Conservation (phyloP, 768 basidiomycete species). For the Naganishia vishniacii region DNA sequence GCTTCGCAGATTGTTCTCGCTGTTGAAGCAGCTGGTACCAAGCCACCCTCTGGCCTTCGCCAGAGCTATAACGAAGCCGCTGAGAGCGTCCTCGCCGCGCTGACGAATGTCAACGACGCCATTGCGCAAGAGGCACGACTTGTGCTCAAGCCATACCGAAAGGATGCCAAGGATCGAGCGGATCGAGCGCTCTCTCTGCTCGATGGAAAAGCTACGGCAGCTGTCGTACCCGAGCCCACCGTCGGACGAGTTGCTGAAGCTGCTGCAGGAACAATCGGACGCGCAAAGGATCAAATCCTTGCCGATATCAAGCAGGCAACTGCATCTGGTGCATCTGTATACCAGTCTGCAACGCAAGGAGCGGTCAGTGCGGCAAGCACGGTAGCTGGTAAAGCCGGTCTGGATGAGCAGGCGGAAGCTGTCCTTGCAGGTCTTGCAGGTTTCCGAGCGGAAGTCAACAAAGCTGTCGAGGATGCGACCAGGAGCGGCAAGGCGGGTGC, state of each 20-base stretch:
- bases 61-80: not conserved
- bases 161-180: slow-evolving; percentile 9
- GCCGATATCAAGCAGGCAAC: slow-evolving; percentile 17
- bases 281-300: slow-evolving; percentile 13
- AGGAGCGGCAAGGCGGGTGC: slow-evolving; percentile 6
- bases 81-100: not conserved
- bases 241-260: slow-evolving; percentile 6
- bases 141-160: slow-evolving; percentile 17
- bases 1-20: not conserved
- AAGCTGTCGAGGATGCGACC: not conserved
- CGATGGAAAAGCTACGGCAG: slow-evolving; percentile 6
- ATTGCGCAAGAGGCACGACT: slow-evolving; percentile 15
- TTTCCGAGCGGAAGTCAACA: not conserved
- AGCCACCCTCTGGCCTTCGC: not conserved
- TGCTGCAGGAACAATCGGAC: slow-evolving; percentile 9
- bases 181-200: slow-evolving; percentile 1
- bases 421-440: not conserved
- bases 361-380: not conserved
- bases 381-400: not conserved
- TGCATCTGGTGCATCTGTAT: not conserved
- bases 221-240: not conserved
- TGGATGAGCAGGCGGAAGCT: slow-evolving; percentile 1
- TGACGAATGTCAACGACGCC: slow-evolving; percentile 7
- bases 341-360: not conserved
- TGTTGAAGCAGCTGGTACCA: not conserved